Conservation (phyloP, 2,329 filamentous ascomycete species). For the Curvularia sp. region DNA sequence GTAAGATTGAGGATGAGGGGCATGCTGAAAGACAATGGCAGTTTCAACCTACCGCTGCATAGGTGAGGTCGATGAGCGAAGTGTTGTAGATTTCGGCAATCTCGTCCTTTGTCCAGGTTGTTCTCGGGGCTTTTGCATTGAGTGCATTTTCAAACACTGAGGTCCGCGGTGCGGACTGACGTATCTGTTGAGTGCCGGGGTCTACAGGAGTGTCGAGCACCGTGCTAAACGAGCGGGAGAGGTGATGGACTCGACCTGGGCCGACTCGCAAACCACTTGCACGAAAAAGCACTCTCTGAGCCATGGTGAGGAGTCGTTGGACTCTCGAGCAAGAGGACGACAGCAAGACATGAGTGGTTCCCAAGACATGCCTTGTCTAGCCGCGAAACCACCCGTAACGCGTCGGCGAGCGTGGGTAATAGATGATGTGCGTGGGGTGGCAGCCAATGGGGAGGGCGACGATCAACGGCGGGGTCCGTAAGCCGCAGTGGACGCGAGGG, state of each 20-base stretch:
- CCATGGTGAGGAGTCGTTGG: slow-evolving; percentile 9
- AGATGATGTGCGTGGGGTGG: slow-evolving; percentile 10
- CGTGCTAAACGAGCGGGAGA: slow-evolving; percentile 38
- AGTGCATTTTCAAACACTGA: slow-evolving; percentile 58
- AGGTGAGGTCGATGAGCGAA: slow-evolving; percentile 79
- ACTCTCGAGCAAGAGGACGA: slow-evolving; percentile 4
- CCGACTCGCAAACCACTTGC: slow-evolving; percentile 5
- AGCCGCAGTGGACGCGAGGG: slow-evolving; percentile 6
- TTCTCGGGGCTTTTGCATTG: slow-evolving; percentile 66
- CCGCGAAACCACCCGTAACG: slow-evolving; percentile 9
- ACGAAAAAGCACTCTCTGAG: slow-evolving; percentile 15
- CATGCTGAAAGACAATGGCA: background rate
- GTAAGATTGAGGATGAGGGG: slow-evolving; percentile 11
- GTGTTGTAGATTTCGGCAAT: slow-evolving; percentile 82
- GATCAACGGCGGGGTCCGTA: slow-evolving; percentile 12
- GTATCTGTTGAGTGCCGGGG: slow-evolving; percentile 31
- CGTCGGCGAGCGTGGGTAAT: slow-evolving; percentile 10
- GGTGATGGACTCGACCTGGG: slow-evolving; percentile 3
- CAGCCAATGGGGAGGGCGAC: slow-evolving; percentile 8
- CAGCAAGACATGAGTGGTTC: slow-evolving; percentile 2
- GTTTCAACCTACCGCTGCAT: slow-evolving; percentile 66
- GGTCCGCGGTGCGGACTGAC: slow-evolving; percentile 19
- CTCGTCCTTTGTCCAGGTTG: slow-evolving; percentile 82
- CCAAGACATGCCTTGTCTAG: slow-evolving; percentile 7
- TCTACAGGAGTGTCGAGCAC: slow-evolving; percentile 42